Conservation (phyloP, 495 filamentous ascomycete species). For the Pyrenula massariospora region DNA sequence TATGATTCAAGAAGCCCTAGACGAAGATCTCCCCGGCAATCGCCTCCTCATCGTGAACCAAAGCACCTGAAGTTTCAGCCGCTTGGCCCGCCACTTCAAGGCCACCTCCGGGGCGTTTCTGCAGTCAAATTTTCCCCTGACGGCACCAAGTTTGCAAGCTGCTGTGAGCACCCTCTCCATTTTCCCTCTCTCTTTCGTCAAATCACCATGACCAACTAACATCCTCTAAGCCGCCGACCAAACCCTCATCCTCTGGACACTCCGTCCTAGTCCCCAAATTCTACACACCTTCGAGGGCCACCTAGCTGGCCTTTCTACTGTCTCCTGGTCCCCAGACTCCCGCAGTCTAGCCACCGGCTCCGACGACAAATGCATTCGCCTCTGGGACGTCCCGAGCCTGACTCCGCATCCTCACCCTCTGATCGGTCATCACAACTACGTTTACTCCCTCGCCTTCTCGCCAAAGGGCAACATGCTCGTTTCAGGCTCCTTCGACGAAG, state of each 20-base stretch:
- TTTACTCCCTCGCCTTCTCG: constrained; percentile 85
- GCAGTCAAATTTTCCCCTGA: constrained; percentile 84
- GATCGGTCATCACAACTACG: constrained; percentile 87
- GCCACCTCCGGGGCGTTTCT: constrained; percentile 70
- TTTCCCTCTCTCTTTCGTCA: not conserved
- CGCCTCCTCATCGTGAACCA: not conserved
- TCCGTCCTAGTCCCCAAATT: constrained; percentile 17
- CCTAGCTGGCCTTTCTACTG: constrained; percentile 77
- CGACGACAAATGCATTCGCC: constrained; percentile 88
- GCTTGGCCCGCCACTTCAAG: constrained; percentile 37
- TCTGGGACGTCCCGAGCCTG: constrained; percentile 76
- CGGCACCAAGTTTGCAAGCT: constrained; percentile 78
- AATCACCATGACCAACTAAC: not conserved
- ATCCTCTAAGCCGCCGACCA: constrained; percentile 58
- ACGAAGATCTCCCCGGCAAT: not conserved
- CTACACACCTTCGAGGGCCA: constrained; percentile 88
- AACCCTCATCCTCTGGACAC: constrained; percentile 75
- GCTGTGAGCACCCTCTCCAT: constrained; percentile 37
- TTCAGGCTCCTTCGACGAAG: constrained; percentile 92
- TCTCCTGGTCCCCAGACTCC: constrained; percentile 86
- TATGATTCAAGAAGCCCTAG: not conserved
- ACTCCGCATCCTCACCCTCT: constrained; percentile 54
- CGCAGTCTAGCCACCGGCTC: constrained; percentile 78
- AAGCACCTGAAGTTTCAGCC: not conserved
- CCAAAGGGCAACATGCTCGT: constrained; percentile 95